Percentiles rank a stretch among this genome's conserved stretches.
Evolutionary conservation across 345 rosid genomes (phyloP).

Genomic region (Eucalyptus caleyi): DNA sequence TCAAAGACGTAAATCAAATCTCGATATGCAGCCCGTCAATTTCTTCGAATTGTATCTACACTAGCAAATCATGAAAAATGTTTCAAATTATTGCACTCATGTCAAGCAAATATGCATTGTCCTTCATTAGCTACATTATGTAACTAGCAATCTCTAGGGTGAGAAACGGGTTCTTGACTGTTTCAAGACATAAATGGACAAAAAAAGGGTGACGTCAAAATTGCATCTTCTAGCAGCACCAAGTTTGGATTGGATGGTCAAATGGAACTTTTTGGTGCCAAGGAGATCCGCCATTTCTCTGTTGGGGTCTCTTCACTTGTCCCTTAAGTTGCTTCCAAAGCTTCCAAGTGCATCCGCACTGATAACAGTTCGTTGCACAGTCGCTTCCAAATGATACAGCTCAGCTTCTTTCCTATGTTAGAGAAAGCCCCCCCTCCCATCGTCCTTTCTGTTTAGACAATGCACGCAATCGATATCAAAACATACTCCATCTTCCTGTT

Average conservation of each 20-base stretch:
- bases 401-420: background rate
- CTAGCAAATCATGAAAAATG: background rate
- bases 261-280: background rate
- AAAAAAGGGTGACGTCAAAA: background rate
- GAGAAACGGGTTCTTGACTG: fast-evolving
- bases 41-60: fast-evolving
- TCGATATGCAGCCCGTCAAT: fast-evolving
- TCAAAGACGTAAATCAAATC: fast-evolving
- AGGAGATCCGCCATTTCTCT: background rate
- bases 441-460: background rate
- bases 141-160: background rate
- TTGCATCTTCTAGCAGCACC: background rate
- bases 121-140: fast-evolving
- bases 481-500: background rate
- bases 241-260: background rate
- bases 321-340: background rate
- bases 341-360: background rate
- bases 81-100: fast-evolving
- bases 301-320: background rate
- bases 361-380: background rate
- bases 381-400: background rate
- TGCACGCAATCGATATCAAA: background rate
- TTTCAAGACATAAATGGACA: background rate
- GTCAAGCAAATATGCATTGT: background rate
- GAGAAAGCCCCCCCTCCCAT: background rate